These are phyloP conservation scores for Didymella sp. DNA, from an alignment of 2,329 filamentous ascomycete species.

Conservation along the genomic window DNA sequence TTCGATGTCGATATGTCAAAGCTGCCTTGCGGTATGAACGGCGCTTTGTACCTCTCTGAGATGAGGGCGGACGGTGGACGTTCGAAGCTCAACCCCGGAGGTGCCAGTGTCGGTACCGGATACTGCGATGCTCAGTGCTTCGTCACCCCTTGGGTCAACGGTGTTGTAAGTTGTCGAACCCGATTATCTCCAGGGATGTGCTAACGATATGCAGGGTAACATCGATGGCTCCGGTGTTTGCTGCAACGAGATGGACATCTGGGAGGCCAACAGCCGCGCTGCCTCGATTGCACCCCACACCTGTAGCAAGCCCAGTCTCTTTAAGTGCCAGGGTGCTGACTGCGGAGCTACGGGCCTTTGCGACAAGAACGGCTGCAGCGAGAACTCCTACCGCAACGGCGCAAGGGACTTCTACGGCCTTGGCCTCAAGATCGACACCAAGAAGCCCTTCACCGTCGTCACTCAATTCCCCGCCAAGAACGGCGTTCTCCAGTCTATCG, in stretches of 20 bases:
- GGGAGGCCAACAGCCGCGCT: slow-evolving; percentile 60
- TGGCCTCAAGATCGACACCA: slow-evolving; percentile 62
- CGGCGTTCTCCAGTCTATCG: slow-evolving; percentile 66
- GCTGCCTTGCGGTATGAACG: slow-evolving; percentile 53
- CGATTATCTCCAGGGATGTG: slow-evolving; percentile 30
- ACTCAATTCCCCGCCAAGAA: slow-evolving; percentile 70
- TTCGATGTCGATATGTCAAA: slow-evolving; percentile 70
- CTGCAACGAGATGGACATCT: slow-evolving; percentile 65
- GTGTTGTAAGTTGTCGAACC: slow-evolving; percentile 39
- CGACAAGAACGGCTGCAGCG: slow-evolving; percentile 47
- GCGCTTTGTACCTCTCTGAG: slow-evolving; percentile 50
- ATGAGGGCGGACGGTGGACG: slow-evolving; percentile 49
- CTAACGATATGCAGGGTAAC: slow-evolving; percentile 53
- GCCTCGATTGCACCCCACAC: slow-evolving; percentile 59
- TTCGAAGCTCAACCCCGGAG: slow-evolving; percentile 53
- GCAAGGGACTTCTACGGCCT: slow-evolving; percentile 40
- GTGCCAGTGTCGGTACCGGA: slow-evolving; percentile 67
- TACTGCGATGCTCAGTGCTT: slow-evolving; percentile 61
- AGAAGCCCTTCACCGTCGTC: slow-evolving; percentile 67
- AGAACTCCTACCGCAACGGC: slow-evolving; percentile 42
- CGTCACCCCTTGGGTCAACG: slow-evolving; percentile 48
- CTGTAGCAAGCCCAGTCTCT: slow-evolving; percentile 56
- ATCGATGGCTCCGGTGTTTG: slow-evolving; percentile 56
- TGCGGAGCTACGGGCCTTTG: slow-evolving; percentile 48
- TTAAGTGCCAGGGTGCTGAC: slow-evolving; percentile 51